phyloP scores from a whole-genome alignment of 306 rosid genomes.

The Quercus bicolor region DNA sequence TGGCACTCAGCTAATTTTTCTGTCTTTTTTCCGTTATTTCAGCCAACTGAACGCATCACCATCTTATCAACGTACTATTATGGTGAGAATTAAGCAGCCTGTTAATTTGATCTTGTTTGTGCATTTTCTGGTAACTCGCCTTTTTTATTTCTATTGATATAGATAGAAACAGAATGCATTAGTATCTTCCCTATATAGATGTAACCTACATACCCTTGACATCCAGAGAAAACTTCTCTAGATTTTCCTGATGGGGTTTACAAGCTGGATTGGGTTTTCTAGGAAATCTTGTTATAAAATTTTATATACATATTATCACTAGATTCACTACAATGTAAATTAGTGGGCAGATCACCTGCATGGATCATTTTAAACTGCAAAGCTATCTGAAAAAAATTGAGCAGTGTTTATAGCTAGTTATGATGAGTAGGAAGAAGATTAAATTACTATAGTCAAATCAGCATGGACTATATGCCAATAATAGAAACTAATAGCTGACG shows the following conservation, averaged over 20 bases:
- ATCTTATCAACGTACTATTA: slow-evolving; percentile 86
- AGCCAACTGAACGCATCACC: slow-evolving; percentile 84
- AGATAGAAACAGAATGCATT: not conserved
- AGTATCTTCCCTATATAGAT: not conserved
- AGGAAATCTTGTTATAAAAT: not conserved
- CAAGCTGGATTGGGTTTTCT: not conserved
- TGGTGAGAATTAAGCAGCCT: slow-evolving; percentile 50
- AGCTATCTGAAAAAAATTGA: not conserved
- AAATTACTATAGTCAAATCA: not conserved
- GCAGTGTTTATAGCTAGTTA: not conserved
- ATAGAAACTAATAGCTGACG: not conserved
- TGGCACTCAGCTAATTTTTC: slow-evolving; percentile 1
- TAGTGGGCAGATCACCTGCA: not conserved
- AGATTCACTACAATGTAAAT: not conserved
- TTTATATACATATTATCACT: not conserved
- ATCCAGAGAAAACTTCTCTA: not conserved
- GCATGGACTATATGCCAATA: not conserved
- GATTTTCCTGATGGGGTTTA: not conserved
- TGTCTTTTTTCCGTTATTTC: slow-evolving; percentile 23
- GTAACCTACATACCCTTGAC: not conserved
- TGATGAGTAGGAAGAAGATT: not conserved
- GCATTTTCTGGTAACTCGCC: not conserved
- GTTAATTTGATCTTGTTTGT: not conserved
- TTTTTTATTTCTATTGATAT: not conserved
- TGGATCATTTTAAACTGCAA: not conserved